Base-by-base conservation (phyloP, 352 stramenopile genomes). In the Globisporangium abappressorium region DNA sequence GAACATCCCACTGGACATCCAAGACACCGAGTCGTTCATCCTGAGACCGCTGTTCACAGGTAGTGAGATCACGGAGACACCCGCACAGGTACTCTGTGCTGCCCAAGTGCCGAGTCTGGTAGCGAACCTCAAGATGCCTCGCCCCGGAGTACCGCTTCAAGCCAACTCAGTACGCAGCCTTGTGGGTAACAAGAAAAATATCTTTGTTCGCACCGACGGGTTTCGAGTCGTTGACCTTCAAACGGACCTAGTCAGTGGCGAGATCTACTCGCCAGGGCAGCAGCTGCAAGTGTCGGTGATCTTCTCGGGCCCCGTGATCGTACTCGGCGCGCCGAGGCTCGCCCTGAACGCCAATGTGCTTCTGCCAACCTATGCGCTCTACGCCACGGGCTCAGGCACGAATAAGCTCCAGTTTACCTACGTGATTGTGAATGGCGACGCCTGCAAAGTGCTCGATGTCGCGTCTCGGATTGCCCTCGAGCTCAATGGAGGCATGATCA, bases 171-270 rank as follows among this genome's bases (percentile, higher is more conserved):
- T 82, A 12, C 68, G 69, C 1, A 92, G 85, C 68, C 75, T 94
- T 4, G 80, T 87, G 30, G 84, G 80, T 5, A 89, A 84, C 53
- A 82, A 74, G 47, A 67, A 72, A 1, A 86, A 84, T 38, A 79
- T 94, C 28, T 91, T 82, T 43, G 65, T 92, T 8, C 76, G 85
- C 20, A 94, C 85, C 0, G 83, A 91, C 38, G 78, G 81, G 1
- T 72, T 91, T 22, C 76, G 78, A 1, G 66, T 93, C 1, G 54
- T 72, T 26, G 49, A 60, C 0, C 30, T 94, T 2, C 46, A 66
- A 0, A 68, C 81, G 0, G 72, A 85, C 15, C 62, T 88, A 4
- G 41, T 68, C 0, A 85, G 67, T 36, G 86, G 78, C 1, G 66
- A 75, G 8, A 60, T 78, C 2, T 94, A 92, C 36, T 80, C 80